phyloP scores from a whole-genome alignment of 108 stramenopile genomes.

The Nitzschia putrida region DNA sequence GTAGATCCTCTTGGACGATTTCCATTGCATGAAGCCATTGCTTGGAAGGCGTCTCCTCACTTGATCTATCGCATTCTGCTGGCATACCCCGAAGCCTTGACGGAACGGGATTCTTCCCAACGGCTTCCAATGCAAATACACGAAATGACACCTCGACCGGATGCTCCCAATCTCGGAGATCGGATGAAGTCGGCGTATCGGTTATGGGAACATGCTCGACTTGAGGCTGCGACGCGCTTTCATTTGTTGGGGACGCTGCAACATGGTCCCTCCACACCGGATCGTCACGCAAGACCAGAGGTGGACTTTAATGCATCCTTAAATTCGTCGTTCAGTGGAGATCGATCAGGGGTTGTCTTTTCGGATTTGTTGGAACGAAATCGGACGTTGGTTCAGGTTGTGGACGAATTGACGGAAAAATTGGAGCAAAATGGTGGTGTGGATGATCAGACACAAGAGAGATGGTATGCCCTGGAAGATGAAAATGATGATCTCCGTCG shows the following conservation, averaged over 20 bases:
- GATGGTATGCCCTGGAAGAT: slow-evolving; percentile 19
- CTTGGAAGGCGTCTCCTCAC: slow-evolving; percentile 2
- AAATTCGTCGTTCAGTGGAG: too few species aligned
- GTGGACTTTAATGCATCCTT: too few species aligned
- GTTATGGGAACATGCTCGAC: slow-evolving; percentile 4
- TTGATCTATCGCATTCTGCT: slow-evolving; percentile 5
- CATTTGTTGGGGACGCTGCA: background rate
- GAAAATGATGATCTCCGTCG: slow-evolving; percentile 22
- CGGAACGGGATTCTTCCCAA: slow-evolving; percentile 17
- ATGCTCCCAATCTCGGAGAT: background rate
- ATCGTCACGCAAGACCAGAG: too few species aligned
- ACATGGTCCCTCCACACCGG: too few species aligned
- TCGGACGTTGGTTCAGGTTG: too few species aligned
- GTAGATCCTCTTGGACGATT: slow-evolving; percentile 10
- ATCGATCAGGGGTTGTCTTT: too few species aligned
- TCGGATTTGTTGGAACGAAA: too few species aligned
- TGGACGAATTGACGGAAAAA: too few species aligned
- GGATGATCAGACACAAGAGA: background rate
- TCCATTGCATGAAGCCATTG: slow-evolving; percentile 24
- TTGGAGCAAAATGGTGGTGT: too few species aligned
- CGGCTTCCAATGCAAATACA: slow-evolving; percentile 8
- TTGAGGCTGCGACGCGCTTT: slow-evolving; percentile 9
- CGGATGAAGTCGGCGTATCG: background rate
- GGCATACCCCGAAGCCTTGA: slow-evolving; percentile 11
- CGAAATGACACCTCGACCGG: background rate